phyloP scores from a whole-genome alignment of 108 stramenopile genomes.

The Bacterosira constricta region DNA sequence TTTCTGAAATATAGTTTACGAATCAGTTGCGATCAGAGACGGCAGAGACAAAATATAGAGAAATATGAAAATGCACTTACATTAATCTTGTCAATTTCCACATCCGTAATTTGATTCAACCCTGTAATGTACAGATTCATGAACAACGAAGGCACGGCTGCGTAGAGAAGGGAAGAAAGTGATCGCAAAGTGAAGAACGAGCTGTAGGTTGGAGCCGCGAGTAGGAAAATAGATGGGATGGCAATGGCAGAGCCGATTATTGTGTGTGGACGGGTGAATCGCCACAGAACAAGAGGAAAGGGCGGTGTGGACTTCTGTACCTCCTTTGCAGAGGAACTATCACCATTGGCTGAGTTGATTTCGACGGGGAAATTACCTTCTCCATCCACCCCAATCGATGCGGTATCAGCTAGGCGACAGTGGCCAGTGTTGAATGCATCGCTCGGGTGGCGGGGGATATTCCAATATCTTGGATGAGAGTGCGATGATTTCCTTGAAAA shows the following conservation, averaged over 20 bases:
- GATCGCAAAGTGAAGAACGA: constrained; percentile 53
- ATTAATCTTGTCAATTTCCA: constrained; percentile 96
- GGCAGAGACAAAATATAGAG: not conserved
- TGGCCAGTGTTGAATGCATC: no score
- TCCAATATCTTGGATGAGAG: no score
- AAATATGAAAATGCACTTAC: not conserved
- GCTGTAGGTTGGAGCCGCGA: constrained; percentile 77
- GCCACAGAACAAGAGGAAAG: constrained; percentile 82
- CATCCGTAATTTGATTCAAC: constrained; percentile 96
- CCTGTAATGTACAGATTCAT: constrained; percentile 98
- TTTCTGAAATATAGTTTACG: constrained; percentile 45
- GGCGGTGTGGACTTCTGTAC: constrained; percentile 22
- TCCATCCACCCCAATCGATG: no score
- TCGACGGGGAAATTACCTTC: not conserved
- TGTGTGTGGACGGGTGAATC: constrained; percentile 96
- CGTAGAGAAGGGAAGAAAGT: constrained; percentile 61
- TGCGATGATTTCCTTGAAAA: no score
- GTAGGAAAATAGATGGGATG: constrained; percentile 88
- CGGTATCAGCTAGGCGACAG: no score
- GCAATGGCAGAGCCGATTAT: constrained; percentile 93
- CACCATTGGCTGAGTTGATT: not conserved
- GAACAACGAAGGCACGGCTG: constrained; percentile 89
- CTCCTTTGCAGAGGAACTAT: not conserved
- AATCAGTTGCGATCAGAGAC: not conserved
- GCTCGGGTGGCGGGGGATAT: no score